Base-by-base conservation (phyloP, 306 rosid genomes). In the Leucaena leucocephala region DNA sequence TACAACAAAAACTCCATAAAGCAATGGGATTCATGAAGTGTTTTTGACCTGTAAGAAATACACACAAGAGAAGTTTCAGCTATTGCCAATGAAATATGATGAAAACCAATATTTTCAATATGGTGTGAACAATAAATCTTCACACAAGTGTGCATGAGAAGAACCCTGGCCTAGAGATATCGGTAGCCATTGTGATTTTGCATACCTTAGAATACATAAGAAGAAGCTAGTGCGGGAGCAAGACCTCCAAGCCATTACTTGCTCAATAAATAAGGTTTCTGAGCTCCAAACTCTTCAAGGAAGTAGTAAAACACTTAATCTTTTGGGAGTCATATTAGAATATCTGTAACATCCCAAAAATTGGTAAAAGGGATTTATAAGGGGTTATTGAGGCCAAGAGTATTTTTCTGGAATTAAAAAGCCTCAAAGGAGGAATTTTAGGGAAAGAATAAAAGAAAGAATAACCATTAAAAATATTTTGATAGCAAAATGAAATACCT, bases 41-140 rank as follows among this genome's bases (percentile, higher is more conserved):
- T 61, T 55, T 72, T 59, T 17, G 85, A 80, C 76, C 94, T 92
- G 88, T 72, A 86, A 82, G 73, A 46, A 61, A 44, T 59, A 79
- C 75, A 77, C 0, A 78, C 50, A 72, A 19, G 36, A 80, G 44
- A 8, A 36, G 48, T 48, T 66, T 80, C 79, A 80, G 79, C 50
- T 21, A 44, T 3, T 62, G 54, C 7, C 4, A 22, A 55, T 61
- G 58, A 17, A 82, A 66, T 62, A 69, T 8, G 12, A 76, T 52
- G 11, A 55, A 67, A 68, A 46, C 44, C 50, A 80, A 54, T 21
- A 46, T 43, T 80, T 39, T 42, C 54, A 62, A 45, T 54, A 14
- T 2, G 4, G 16, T 15, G 11, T 13, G 80, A 52, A 59, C 11
- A 36, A 35, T 54, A 59, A 68, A 46, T 59, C 12, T 52, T 59